These are phyloP conservation scores for Ustanciosporium gigantosporum DNA, from an alignment of 1,284 basidiomycete species.

Conservation along the genomic window DNA sequence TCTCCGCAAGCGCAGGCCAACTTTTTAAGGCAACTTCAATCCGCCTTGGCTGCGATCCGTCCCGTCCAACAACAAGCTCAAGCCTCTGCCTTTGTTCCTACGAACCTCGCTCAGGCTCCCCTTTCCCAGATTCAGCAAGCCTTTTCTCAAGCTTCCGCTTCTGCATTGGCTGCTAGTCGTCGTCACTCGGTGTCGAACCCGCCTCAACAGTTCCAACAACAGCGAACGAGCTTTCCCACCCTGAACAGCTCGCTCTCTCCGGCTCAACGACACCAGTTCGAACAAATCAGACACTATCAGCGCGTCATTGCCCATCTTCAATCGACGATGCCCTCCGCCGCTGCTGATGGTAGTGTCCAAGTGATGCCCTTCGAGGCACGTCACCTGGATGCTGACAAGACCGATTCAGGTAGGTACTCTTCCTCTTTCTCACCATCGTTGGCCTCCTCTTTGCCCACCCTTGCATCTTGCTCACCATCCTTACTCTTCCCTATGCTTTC, in stretches of 20 bases:
- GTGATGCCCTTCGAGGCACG: slow-evolving; percentile 29
- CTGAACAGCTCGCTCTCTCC: not conserved
- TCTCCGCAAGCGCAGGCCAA: slow-evolving; percentile 39
- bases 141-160: slow-evolving; percentile 32
- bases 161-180: slow-evolving; percentile 24
- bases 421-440: no score
- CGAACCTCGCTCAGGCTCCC: slow-evolving; percentile 7
- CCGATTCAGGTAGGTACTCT: no score
- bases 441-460: no score
- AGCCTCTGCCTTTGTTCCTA: slow-evolving; percentile 6
- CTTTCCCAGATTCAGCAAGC: slow-evolving; percentile 13
- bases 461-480: no score
- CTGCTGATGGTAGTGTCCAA: slow-evolving; percentile 22
- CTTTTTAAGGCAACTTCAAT: slow-evolving; percentile 26
- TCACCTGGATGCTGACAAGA: slow-evolving; percentile 23
- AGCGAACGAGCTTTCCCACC: no score
- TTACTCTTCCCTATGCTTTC: no score
- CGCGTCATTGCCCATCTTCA: slow-evolving; percentile 38
- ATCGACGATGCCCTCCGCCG: slow-evolving; percentile 36
- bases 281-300: slow-evolving; percentile 42
- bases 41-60: slow-evolving; percentile 33
- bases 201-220: not conserved
- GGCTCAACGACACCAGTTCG: slow-evolving; percentile 29
- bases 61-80: slow-evolving; percentile 6
- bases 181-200: slow-evolving; percentile 30